Conservation (phyloP, 1,139 yeast species). For the Meyerozyma sp. region DNA sequence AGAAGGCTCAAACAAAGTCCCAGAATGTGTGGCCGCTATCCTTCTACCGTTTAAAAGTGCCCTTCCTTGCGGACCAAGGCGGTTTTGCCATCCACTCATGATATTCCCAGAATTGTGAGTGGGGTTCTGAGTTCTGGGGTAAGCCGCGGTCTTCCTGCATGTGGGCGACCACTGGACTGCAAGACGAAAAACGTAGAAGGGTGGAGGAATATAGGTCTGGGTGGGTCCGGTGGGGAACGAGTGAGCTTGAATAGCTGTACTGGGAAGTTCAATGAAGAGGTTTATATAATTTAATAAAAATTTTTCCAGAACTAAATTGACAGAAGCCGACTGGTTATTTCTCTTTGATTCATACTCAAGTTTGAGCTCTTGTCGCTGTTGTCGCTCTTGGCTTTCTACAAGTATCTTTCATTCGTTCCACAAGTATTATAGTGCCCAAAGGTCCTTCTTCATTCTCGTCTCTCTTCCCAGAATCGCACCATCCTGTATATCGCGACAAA, state of each 20-base stretch:
- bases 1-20: slow-evolving; percentile 1
- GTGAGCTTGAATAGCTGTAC: no score
- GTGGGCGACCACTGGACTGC: neutral
- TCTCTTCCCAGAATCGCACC: neutral
- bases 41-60: slow-evolving; percentile 9
- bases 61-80: slow-evolving; percentile 27
- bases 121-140: neutral
- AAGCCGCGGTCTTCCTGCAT: neutral
- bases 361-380: no score
- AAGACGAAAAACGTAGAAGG: neutral
- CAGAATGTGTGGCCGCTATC: slow-evolving; percentile 5
- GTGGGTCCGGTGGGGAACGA: neutral
- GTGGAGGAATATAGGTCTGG: neutral
- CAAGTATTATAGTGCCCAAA: no score
- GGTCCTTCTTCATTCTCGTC: no score
- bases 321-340: no score
- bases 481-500: slow-evolving; percentile 1
- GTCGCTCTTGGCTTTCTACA: no score
- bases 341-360: no score
- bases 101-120: neutral
- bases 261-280: no score
- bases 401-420: no score
- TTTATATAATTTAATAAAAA: no score
- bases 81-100: slow-evolving; percentile 3
- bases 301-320: no score